These are phyloP conservation scores for Butyriboletus loyo DNA, from an alignment of 768 basidiomycete genomes.

Conservation along the genomic window DNA sequence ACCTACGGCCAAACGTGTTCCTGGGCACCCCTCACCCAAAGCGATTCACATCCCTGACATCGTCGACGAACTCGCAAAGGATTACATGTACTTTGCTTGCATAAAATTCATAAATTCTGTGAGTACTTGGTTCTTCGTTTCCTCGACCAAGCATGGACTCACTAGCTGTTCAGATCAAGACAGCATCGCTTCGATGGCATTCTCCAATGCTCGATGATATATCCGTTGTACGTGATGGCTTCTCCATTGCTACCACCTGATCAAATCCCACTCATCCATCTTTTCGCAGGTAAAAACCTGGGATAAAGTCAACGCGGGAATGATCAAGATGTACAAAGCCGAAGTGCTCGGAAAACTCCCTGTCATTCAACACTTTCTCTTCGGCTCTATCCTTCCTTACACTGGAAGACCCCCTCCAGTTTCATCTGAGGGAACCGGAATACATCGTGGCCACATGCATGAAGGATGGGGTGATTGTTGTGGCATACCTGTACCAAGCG, in stretches of 20 bases:
- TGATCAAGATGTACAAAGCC: slow-evolving; percentile 97
- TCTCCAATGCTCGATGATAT: slow-evolving; percentile 99
- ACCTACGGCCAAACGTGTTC: slow-evolving; percentile 10
- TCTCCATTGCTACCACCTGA: background rate
- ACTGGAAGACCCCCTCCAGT: slow-evolving; percentile 52
- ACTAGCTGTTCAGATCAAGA: slow-evolving; percentile 67
- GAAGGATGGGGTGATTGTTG: slow-evolving; percentile 88
- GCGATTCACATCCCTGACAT: slow-evolving; percentile 90
- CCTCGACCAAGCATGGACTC: background rate
- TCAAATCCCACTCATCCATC: background rate
- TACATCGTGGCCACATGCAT: slow-evolving; percentile 31
- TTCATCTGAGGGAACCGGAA: slow-evolving; percentile 20
- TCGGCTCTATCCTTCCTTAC: slow-evolving; percentile 76
- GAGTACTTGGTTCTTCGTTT: slow-evolving; percentile 21
- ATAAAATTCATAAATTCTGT: slow-evolving; percentile 96
- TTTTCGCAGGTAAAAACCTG: slow-evolving; percentile 73
- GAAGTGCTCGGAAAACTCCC: slow-evolving; percentile 96
- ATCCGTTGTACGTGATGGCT: slow-evolving; percentile 54
- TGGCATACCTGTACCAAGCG: slow-evolving; percentile 83
- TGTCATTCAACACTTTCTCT: slow-evolving; percentile 94
- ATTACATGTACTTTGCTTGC: slow-evolving; percentile 97
- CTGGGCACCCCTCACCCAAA: slow-evolving; percentile 83
- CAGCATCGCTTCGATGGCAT: slow-evolving; percentile 94
- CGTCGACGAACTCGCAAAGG: slow-evolving; percentile 84
- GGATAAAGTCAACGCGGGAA: slow-evolving; percentile 94